Base-by-base conservation (phyloP, 225 moss, liverwort and hornwort species). In the Antitrichia curtipendula region DNA sequence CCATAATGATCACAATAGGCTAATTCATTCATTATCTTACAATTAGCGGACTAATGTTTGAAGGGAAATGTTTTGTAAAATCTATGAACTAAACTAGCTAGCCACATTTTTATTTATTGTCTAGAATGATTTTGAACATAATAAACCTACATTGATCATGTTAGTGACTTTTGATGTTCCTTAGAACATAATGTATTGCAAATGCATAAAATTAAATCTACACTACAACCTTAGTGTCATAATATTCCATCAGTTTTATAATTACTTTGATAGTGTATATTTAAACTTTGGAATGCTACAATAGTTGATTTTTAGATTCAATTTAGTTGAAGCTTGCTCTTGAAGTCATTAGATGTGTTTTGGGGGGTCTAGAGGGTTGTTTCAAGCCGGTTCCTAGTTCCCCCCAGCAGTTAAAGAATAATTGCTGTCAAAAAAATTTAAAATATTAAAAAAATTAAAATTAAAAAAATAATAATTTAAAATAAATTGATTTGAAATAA, bases 241-340 rank as follows among this genome's bases (percentile, higher is more conserved):
- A 47, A 52, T 28, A 50, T 25, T 64, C 25, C 15, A 80, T 59
- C 6, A 29, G 25, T 81, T 80, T 29, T 9, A 22, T 64, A 9
- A 7, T 49, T 25, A 74, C 25, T 9, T 69, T 75, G 31, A 43
- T 52, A 61, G 12, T 80, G 53, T 7, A 7, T 74, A 22, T 74
- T 12, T 27, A 63, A 32, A 95, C 94, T 94, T 96, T 96, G 2
- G 91, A 95, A 72, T 96, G 91, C 47, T 93, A 91, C 86, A 94
- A 90, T 41, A 91, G 84, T 86, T 92, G 93, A 81, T 86, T 93
- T 93, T 57, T 82, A 32, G 80, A 85, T 82, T 78, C 70, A 82
- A n/a, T n/a, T 88, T 84, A 88, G 89, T 90, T 81, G 91, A 58
- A 76, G 63, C 85, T 91, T 87, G 88, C 10, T 84, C 84, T 92